These are phyloP conservation scores for Phalaenopsis aphrodite DNA, from an alignment of 106 monocot species.

Conservation along the genomic window DNA sequence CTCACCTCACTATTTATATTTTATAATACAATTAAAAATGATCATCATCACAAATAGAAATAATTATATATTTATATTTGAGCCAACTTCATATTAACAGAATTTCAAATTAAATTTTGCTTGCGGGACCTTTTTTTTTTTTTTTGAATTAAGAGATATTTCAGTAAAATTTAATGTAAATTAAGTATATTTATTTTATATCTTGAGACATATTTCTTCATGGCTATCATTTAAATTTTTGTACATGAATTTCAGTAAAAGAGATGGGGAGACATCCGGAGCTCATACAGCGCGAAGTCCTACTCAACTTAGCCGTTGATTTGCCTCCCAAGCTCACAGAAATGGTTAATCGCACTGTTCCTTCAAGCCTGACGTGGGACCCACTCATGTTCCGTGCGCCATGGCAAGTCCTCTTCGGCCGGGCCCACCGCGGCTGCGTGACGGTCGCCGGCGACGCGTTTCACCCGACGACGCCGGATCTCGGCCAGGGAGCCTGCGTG, in stretches of 20 bases:
- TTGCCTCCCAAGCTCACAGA: constrained; percentile 19
- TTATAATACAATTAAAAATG: no score
- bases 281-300: constrained; percentile 15
- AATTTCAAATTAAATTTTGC: no score
- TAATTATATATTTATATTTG: no score
- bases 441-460: constrained; percentile 68
- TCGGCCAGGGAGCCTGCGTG: constrained; percentile 69
- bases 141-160: no score
- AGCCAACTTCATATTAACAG: no score
- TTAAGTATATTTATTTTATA: no score
- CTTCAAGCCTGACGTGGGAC: constrained; percentile 22
- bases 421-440: constrained; percentile 16
- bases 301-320: constrained; percentile 18
- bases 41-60: no score
- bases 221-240: no score
- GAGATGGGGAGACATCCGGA: constrained; percentile 18
- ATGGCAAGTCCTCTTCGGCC: constrained; percentile 21
- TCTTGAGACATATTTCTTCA: no score
- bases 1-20: no score
- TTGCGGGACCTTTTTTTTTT: no score
- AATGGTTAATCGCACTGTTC: constrained; percentile 20
- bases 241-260: background rate
- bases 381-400: constrained; percentile 35
- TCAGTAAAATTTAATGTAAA: no score
- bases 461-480: constrained; percentile 83